A percentile compares a stretch with the other conserved stretches of the same genome.
Evolutionary conservation across 441 rosid genomes (phyloP).

Genomic region (Populus hybrid): DNA sequence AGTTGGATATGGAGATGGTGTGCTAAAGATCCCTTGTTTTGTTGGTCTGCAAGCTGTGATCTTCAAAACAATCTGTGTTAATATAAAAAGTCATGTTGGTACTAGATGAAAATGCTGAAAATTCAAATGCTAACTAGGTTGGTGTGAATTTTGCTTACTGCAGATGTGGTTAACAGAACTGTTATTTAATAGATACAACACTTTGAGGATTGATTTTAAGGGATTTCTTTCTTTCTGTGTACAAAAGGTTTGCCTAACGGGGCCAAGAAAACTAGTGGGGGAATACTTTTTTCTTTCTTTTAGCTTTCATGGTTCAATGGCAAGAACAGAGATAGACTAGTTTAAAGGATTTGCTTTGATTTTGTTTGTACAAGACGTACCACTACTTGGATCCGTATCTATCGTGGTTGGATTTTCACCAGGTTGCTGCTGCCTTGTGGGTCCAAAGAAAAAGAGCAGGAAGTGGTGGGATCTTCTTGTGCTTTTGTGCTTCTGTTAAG

Average conservation of each 20-base stretch:
- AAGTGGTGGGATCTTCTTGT: neutral
- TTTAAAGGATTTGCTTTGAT: slow-evolving; percentile 10
- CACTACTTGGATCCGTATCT: slow-evolving; percentile 20
- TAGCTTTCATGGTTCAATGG: neutral
- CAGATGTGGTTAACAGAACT: neutral
- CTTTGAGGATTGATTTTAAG: neutral
- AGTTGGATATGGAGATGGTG: slow-evolving; percentile 1
- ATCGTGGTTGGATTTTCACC: slow-evolving; percentile 22
- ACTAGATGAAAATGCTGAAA: neutral
- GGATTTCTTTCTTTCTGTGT: neutral
- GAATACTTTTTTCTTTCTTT: neutral
- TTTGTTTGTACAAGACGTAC: slow-evolving; percentile 9
- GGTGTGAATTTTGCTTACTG: neutral
- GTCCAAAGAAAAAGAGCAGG: neutral
- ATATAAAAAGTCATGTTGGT: slow-evolving; percentile 22
- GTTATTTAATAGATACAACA: neutral
- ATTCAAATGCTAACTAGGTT: neutral
- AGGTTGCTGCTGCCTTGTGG: neutral
- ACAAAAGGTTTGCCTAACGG: neutral
- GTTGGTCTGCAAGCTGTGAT: slow-evolving; percentile 16
- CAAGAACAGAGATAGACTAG: neutral
- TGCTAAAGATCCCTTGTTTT: slow-evolving; percentile 16
- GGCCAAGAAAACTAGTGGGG: neutral
- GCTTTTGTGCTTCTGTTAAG: neutral
- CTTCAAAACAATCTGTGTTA: slow-evolving; percentile 12